Percentiles rank a stretch among this genome's conserved stretches.
phyloP scores from a whole-genome alignment of 2,329 filamentous ascomycete genomes.

The Stachybotrys elegans region DNA sequence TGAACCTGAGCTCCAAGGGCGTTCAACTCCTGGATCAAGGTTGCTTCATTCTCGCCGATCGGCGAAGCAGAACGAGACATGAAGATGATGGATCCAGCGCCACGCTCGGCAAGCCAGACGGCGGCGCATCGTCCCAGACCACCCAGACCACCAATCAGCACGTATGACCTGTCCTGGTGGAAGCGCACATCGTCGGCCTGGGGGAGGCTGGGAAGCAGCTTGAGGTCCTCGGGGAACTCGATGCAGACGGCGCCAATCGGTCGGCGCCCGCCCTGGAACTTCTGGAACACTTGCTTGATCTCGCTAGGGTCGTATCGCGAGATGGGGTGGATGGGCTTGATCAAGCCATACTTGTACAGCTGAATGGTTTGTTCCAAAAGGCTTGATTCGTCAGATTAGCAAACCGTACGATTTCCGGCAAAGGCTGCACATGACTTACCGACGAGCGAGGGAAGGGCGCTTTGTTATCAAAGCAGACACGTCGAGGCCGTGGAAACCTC shows the following conservation, averaged over 20 bases:
- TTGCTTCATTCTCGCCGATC: not conserved
- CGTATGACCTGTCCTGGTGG: not conserved
- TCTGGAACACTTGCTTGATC: not conserved
- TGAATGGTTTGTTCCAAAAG: too few relatives aligned
- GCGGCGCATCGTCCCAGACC: conserved; percentile 3
- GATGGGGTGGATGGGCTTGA: not conserved
- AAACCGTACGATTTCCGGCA: too few relatives aligned
- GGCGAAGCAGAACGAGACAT: not conserved
- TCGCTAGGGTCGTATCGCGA: not conserved
- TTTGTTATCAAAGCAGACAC: not conserved
- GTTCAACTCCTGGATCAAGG: not conserved
- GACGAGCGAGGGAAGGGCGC: not conserved
- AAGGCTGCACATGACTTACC: not conserved
- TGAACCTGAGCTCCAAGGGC: not conserved
- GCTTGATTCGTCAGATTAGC: too few relatives aligned
- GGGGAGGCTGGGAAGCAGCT: not conserved
- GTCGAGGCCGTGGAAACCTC: not conserved
- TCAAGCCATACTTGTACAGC: not conserved
- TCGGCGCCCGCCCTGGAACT: not conserved
- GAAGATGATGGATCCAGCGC: not conserved
- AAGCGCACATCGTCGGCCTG: not conserved
- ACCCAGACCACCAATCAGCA: not conserved
- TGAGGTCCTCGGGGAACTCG: not conserved
- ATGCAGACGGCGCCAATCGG: not conserved
- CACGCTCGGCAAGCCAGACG: conserved; percentile 3